Evolutionary conservation across 2,329 filamentous ascomycete genomes (phyloP), one percentile per base, ranked within the genome.

Genomic region (Sporothrix curviconia): DNA sequence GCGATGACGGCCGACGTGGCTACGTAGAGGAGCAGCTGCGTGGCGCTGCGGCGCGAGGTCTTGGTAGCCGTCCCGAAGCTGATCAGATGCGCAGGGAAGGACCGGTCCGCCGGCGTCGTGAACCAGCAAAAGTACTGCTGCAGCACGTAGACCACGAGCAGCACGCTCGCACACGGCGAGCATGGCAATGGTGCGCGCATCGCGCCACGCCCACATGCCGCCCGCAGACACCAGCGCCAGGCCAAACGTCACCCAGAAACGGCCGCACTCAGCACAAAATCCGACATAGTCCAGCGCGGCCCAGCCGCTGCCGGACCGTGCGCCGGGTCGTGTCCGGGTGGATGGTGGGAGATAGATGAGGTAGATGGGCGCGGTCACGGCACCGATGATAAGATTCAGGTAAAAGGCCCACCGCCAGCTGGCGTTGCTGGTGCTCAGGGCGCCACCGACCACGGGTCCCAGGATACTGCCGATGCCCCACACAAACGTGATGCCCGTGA

Each of bases 201-300:
- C 68, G 30, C 68, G 66, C 80, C 80, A 84, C 0, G 70, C 62
- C 63, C 73, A 83, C 12, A 71, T 57, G 0, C 67, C 66, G 1
- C 80, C 80, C 4, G 73, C 79, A 47, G 80, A 77, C 17, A 70
- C 71, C 43, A 82, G 70, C 0, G 70, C 77, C 63, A 82, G 72
- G 19, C 78, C 67, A 46, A 76, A 67, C 7, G 69, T 68, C 0
- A 73, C 66, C 57, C 65, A 68, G 8, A n/a, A n/a, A 72, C 69
- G 2, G 68, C 77, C 1, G 71, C 64, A 43, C 70, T 73, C 4
- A 83, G 69, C 7, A 76, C 34, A 1, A 71, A 67, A n/a, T 1
- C 79, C 79, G 3, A 78, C 40, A 49, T 66, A 76, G 64, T 80
- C 77, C n/a, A 81, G 66, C 7, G 67, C 61, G 1, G 42, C 28